These are phyloP conservation scores for Cucurbita argyrosperma DNA, from an alignment of 306 rosid genomes.

Conservation along the genomic window DNA sequence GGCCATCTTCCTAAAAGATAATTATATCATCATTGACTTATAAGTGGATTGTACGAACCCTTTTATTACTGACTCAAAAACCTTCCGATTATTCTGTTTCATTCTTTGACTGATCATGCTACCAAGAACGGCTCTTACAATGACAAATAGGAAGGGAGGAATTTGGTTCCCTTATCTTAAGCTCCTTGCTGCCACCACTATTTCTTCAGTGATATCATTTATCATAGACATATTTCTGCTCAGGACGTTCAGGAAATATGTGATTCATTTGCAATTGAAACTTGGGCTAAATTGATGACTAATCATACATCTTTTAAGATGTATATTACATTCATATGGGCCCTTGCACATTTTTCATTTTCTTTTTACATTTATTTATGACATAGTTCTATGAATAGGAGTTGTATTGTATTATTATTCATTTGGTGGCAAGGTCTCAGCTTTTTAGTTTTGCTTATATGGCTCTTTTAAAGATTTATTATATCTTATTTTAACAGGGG, in stretches of 20 bases:
- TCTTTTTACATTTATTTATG: neutral
- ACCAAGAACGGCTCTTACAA: neutral
- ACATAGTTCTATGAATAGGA: too few species aligned
- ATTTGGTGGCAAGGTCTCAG: neutral
- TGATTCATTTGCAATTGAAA: neutral
- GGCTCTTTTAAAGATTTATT: neutral
- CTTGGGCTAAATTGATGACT: neutral
- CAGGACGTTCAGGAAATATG: neutral
- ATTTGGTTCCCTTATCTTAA: neutral
- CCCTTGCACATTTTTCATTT: neutral
- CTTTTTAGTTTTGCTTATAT: neutral
- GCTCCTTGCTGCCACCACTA: neutral
- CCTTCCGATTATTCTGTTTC: neutral
- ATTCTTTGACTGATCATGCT: neutral
- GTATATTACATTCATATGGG: neutral
- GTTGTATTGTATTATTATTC: neutral
- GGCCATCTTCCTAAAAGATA: neutral
- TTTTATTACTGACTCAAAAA: neutral
- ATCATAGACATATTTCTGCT: neutral
- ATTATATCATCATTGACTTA: neutral
- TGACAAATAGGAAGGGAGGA: neutral
- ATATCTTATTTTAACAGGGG: conserved; percentile 35
- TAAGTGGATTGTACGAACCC: neutral
- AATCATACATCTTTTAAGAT: neutral
- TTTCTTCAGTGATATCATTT: neutral